Evolutionary conservation across 805 yeast genomes (phyloP), one percentile per base, ranked within the genome.

Genomic region (Lachancea quebecensis): DNA sequence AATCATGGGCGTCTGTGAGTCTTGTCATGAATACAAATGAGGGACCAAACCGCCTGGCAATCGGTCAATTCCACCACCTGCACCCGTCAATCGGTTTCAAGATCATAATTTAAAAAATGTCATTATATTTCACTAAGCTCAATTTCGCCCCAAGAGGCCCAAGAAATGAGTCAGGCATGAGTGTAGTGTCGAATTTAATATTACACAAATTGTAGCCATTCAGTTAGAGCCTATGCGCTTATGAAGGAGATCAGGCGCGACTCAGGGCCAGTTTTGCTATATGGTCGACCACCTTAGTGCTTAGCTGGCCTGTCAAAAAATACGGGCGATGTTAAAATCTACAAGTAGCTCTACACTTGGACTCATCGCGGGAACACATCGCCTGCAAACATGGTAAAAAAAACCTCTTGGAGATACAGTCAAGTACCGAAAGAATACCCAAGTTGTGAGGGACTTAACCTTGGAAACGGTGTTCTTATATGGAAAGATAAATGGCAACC

Each of bases 381-480:
- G 7, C 5, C 18, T 18, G 29, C 14, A 18, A 36, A 39, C 7
- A 38, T 37, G 41, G 41, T 18, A 2, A 37, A 38, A 32, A 38
- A 18, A 14, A 38, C 37, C 25, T 43, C 46, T 12, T 43, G 46
- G 46, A 35, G 46, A 7, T 43, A 43, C 34, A 35, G 34, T 10
- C 38, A 37, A 15, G 36, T 16, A 7, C 31, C 37, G 14, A 34
- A 39, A 17, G 18, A 29, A 2, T 68, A 58, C 49, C 46, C 58
- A 1, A 57, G 67, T 16, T 73, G 78, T 39, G 44, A 52, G 6
- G 56, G 58, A 0, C 44, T 58, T 3, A 35, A 48, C 2, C 50
- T 73, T 10, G 54, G 60, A 1, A 51, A 57, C 4, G 78, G 78
- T 1, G 34, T 65, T 2, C 30, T 69, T 9, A 30, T 69, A 4